Conservation (phyloP, 805 yeast genomes). For the Kuraishia ogatae region DNA sequence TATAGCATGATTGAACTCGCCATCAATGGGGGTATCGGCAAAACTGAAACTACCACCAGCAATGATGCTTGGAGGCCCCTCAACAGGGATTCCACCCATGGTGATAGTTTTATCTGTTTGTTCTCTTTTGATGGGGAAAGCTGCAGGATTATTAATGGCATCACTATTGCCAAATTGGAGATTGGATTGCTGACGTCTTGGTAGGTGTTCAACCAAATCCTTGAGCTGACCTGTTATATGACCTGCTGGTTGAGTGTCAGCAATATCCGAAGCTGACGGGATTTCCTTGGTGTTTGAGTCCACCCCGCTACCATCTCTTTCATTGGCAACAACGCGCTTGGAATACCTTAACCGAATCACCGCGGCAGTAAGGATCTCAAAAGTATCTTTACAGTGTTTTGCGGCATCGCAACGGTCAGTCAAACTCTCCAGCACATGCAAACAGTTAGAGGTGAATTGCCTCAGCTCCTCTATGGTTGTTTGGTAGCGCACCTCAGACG, state of each 20-base stretch:
- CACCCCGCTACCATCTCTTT: constrained; percentile 8
- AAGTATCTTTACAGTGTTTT: constrained; percentile 56
- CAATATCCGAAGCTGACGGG: constrained; percentile 20
- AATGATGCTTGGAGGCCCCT: neutral
- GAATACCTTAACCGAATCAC: constrained; percentile 51
- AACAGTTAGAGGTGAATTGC: constrained; percentile 36
- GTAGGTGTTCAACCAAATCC: constrained; percentile 27
- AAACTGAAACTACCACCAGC: neutral
- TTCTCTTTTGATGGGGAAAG: neutral
- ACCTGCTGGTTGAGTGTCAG: constrained; percentile 23
- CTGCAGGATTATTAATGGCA: neutral
- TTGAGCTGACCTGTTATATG: constrained; percentile 30
- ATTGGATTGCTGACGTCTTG: constrained; percentile 6
- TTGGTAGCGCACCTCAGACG: constrained; percentile 39
- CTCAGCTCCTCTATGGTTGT: constrained; percentile 43
- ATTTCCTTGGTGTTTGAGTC: constrained; percentile 16
- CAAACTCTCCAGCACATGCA: constrained; percentile 50
- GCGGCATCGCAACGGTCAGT: constrained; percentile 76
- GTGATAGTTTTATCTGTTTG: neutral
- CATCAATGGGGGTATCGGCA: neutral
- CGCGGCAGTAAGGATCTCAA: constrained; percentile 65
- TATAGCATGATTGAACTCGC: neutral
- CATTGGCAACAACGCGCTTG: constrained; percentile 18
- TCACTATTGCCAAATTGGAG: neutral
- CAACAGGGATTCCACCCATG: neutral